phyloP scores from a whole-genome alignment of 768 basidiomycete genomes.

The Mycena amicta region DNA sequence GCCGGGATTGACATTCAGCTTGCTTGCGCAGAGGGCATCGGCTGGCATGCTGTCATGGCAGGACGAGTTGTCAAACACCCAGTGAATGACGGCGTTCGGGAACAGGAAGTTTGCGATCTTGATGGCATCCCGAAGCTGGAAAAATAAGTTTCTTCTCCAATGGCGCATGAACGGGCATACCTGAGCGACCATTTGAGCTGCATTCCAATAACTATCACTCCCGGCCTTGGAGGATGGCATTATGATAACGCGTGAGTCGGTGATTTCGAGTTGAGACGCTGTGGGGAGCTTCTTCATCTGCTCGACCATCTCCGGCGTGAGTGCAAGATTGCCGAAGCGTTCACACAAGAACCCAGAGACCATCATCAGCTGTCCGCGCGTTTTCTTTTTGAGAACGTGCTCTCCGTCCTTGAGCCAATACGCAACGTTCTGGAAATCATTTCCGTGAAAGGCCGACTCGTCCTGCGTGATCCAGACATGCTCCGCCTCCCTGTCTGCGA shows the following conservation, averaged over 20 bases:
- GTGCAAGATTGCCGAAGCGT: slow-evolving; percentile 18
- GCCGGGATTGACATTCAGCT: slow-evolving; percentile 24
- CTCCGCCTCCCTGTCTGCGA: not conserved
- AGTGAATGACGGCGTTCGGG: slow-evolving; percentile 16
- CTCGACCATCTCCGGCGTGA: slow-evolving; percentile 8
- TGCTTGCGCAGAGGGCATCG: slow-evolving; percentile 15
- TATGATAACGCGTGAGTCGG: slow-evolving; percentile 6
- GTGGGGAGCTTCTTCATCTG: slow-evolving; percentile 8
- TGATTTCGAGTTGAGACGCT: slow-evolving; percentile 4
- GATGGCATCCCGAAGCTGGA: slow-evolving; percentile 6
- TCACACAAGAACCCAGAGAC: slow-evolving; percentile 25
- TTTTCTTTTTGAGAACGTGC: slow-evolving; percentile 24
- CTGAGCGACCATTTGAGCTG: slow-evolving; percentile 15
- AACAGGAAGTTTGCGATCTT: slow-evolving; percentile 9
- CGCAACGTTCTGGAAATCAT: slow-evolving; percentile 4
- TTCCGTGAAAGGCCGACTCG: slow-evolving; percentile 3
- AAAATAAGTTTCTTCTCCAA: too few species aligned
- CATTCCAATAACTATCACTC: slow-evolving; percentile 20
- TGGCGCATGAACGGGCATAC: too few species aligned
- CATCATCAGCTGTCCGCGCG: slow-evolving; percentile 23
- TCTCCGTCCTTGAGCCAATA: slow-evolving; percentile 20
- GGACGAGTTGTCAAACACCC: slow-evolving; percentile 24
- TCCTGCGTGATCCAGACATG: slow-evolving; percentile 3
- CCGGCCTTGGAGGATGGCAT: slow-evolving; percentile 5
- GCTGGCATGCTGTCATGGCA: slow-evolving; percentile 14